A percentile compares a stretch with the other conserved stretches of the same genome.
Conservation (phyloP, 495 filamentous ascomycete species). For the Aspergillus sclerotiicarbonarius region DNA sequence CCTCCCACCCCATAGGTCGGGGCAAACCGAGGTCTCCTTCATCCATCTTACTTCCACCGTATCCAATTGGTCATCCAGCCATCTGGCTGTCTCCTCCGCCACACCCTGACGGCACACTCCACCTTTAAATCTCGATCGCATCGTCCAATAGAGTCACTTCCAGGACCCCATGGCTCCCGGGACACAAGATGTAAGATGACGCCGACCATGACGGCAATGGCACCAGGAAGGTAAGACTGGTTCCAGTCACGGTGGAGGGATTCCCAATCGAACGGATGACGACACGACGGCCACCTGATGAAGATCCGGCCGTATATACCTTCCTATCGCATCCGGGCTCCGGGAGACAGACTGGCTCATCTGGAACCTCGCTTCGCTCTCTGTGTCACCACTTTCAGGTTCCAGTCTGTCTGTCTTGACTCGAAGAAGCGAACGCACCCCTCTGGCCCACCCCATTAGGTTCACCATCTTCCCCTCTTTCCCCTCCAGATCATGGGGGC, state of each 20-base stretch:
- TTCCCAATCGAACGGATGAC: slow-evolving; percentile 8
- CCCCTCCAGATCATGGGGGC: not conserved
- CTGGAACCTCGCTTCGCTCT: not conserved
- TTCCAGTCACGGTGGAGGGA: not conserved
- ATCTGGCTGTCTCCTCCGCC: not conserved
- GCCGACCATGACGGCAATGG: not conserved
- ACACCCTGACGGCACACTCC: not conserved
- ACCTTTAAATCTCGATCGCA: not conserved
- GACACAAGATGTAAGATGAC: not conserved
- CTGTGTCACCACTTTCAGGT: not conserved
- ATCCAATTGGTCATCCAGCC: slow-evolving; percentile 1
- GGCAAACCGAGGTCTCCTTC: not conserved
- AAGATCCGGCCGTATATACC: not conserved
- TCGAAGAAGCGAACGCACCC: not conserved
- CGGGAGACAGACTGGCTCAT: not conserved
- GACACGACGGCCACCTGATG: not conserved
- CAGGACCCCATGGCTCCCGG: not conserved
- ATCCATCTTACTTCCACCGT: not conserved
- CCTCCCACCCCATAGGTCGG: not conserved
- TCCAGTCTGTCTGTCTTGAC: not conserved
- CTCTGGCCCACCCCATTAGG: not conserved
- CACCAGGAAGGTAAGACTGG: not conserved
- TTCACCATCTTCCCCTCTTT: not conserved
- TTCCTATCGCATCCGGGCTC: not conserved
- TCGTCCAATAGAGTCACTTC: slow-evolving; percentile 4